Conservation (phyloP, 176 grass and related monocot species). For the Raddia distichophylla region DNA sequence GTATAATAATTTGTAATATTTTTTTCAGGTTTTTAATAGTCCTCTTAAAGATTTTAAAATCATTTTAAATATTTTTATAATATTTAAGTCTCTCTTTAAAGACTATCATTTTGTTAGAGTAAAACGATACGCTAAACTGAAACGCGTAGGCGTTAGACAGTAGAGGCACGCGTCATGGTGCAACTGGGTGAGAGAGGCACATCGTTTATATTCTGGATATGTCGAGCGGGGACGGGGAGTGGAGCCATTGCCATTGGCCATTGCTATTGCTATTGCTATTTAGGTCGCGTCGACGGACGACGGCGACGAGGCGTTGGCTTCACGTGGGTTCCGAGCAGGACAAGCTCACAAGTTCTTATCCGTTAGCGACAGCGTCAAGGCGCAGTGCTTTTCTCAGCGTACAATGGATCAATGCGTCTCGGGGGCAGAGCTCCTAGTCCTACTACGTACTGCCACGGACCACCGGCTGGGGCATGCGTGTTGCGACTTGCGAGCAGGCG, state of each 20-base stretch:
- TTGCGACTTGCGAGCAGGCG: no score
- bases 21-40: no score
- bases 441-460: no score
- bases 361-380: slow-evolving; percentile 9
- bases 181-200: not conserved
- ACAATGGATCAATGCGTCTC: not conserved
- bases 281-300: slow-evolving; percentile 3
- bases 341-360: slow-evolving; percentile 3
- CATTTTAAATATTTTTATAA: no score
- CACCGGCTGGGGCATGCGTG: no score
- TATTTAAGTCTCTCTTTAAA: no score
- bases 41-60: no score
- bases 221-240: not conserved
- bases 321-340: slow-evolving; percentile 45
- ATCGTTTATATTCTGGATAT: not conserved
- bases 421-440: no score
- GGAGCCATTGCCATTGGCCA: not conserved
- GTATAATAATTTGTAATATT: no score
- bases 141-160: no score
- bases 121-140: no score
- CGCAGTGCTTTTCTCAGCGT: not conserved
- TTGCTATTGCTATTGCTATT: not conserved
- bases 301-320: slow-evolving; percentile 43
- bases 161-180: not conserved
- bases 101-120: no score